phyloP scores from a whole-genome alignment of 345 rosid species.

The Geranium brycei region DNA sequence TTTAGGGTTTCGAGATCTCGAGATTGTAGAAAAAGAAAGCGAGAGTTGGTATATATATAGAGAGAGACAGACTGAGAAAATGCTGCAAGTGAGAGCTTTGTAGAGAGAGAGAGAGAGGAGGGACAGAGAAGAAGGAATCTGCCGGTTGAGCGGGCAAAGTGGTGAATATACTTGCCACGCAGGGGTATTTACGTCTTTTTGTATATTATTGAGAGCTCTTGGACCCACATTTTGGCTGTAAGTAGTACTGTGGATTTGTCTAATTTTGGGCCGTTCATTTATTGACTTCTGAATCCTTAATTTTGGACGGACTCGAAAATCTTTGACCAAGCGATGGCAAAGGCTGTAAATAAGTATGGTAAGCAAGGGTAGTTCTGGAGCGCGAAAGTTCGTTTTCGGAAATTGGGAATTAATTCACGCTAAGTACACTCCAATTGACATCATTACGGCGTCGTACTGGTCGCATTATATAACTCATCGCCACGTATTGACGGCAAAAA shows the following conservation, averaged over 20 bases:
- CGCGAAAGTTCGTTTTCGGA: no score
- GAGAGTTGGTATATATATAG: not conserved
- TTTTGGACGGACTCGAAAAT: not conserved
- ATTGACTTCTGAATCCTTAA: not conserved
- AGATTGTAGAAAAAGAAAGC: not conserved
- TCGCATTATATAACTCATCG: no score
- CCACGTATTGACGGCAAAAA: no score
- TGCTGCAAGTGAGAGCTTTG: slow-evolving; percentile 1
- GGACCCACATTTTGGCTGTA: not conserved
- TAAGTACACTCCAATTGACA: no score
- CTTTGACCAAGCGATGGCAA: no score
- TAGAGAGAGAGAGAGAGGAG: not conserved
- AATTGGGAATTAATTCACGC: no score
- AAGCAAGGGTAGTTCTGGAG: no score
- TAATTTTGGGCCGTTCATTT: not conserved
- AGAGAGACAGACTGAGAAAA: not conserved
- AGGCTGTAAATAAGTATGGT: no score
- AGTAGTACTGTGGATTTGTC: not conserved
- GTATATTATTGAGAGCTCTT: not conserved
- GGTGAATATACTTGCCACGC: not conserved
- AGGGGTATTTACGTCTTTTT: not conserved
- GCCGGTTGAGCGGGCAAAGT: not conserved
- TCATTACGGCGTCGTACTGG: no score
- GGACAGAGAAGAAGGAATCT: not conserved
- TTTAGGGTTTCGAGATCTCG: slow-evolving; percentile 12